phyloP scores from a whole-genome alignment of 495 filamentous ascomycete species.

The Mytilinidion resinicola region DNA sequence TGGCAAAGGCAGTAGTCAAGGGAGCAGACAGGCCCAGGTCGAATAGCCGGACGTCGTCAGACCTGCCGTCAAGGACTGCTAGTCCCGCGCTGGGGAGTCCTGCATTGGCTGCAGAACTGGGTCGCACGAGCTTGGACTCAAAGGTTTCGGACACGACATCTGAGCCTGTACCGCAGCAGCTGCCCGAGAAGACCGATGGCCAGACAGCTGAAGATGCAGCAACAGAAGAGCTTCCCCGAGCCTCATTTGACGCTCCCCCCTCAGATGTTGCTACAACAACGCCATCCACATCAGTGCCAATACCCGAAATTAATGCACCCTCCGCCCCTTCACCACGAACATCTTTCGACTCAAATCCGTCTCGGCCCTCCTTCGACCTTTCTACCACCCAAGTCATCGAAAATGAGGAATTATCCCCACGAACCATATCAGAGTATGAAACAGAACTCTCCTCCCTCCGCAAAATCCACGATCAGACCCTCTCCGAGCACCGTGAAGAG shows the following conservation, averaged over 20 bases:
- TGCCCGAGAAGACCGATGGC: constrained; percentile 2
- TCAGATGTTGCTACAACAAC: not conserved
- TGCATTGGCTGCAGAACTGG: constrained; percentile 11
- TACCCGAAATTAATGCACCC: constrained; percentile 32
- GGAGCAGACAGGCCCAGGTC: constrained; percentile 24
- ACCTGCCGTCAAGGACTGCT: constrained; percentile 24
- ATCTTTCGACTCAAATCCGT: constrained; percentile 21
- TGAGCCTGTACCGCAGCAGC: constrained; percentile 1
- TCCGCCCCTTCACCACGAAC: constrained; percentile 21
- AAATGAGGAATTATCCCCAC: constrained; percentile 15
- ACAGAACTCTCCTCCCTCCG: constrained; percentile 44
- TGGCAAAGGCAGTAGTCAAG: constrained; percentile 59
- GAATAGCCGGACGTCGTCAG: constrained; percentile 24
- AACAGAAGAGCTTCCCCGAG: constrained; percentile 5
- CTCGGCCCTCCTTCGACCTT: constrained; percentile 22
- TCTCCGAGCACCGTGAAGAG: constrained; percentile 69
- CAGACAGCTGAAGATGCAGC: constrained; percentile 14
- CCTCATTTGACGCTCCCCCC: constrained; percentile 7
- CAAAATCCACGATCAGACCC: constrained; percentile 52
- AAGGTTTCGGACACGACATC: constrained; percentile 19
- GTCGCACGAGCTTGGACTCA: constrained; percentile 28
- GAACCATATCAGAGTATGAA: constrained; percentile 11
- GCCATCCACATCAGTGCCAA: constrained; percentile 12
- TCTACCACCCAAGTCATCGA: constrained; percentile 45
- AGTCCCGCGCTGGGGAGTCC: constrained; percentile 23